Evolutionary conservation across 805 yeast species (phyloP), one percentile per base, ranked within the genome.

Genomic region (Suhomyces canberraensis): DNA sequence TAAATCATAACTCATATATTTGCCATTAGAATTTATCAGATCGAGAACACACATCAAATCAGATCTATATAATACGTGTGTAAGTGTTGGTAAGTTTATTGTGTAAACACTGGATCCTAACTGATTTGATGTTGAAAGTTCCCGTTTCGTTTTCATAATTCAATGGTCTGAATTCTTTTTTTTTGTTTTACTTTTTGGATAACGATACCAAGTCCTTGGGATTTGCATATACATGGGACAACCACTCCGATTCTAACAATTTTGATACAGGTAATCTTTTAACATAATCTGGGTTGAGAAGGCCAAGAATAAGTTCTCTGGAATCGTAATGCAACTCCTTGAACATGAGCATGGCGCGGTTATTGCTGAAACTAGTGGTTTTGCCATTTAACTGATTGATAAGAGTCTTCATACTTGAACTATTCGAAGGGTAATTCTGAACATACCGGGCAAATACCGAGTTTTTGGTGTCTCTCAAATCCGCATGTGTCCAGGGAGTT

Each of bases 401-500:
- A 16, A 45, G 14, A 8, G 11, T 44, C 41, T 11, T 50, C 49
- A 33, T 45, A 11, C 35, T 47, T 2, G 27, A 30, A 3, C 24
- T 27, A 4, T 22, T 15, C 8, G 17, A 24, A 4, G 72, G 71
- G 43, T 57, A 68, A 25, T 53, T 38, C 17, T 45, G 44, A 11
- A 44, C 44, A 39, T 51, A 67, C 35, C 45, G 47, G 17, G 46
- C 46, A 42, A 46, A 45, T 40, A 36, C 44, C 29, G 29, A 33
- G 33, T 59, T 63, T n/a, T 41, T 41, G 8, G 39, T 36, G 33
- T 53, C 58, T 4, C 47, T 33, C 2, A 35, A n/a, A 21, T 52
- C 54, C 13, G 80, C 70, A 25, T 45, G 55, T 0, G 46, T 43
- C 82, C 82, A 76, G 2, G 81, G 80, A 29, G 61, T 64, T 8